phyloP scores from a whole-genome alignment of 2,329 filamentous ascomycete species.

The Fusarium sulawesiense region DNA sequence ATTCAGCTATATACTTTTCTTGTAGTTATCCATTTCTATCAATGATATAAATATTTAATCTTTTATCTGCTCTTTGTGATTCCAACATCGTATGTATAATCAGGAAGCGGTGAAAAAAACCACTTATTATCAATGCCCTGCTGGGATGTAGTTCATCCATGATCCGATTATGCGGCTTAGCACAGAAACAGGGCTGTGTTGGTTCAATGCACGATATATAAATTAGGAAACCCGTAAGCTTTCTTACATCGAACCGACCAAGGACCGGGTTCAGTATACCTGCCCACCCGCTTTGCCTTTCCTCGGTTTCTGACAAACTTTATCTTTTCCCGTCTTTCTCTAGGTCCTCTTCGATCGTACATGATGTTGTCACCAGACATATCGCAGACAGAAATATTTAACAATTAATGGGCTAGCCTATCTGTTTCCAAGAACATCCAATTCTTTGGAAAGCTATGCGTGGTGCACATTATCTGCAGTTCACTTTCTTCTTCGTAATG shows the following conservation, averaged over 20 bases:
- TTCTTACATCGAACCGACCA: neutral
- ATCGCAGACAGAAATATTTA: neutral
- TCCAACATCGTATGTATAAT: neutral
- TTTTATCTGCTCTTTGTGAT: neutral
- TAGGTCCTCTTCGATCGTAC: neutral
- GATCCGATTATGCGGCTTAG: neutral
- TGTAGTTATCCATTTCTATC: conserved; percentile 2
- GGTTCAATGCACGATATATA: neutral
- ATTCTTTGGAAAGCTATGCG: neutral
- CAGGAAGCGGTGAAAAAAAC: neutral
- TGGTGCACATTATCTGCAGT: neutral
- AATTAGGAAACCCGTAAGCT: neutral
- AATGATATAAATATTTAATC: neutral
- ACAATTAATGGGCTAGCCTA: neutral
- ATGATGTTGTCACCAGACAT: neutral
- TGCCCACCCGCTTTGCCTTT: neutral
- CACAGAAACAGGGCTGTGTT: neutral
- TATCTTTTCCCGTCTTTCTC: neutral
- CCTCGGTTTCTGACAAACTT: neutral
- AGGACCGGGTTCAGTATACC: neutral
- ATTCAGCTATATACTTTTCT: neutral
- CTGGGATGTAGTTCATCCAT: neutral
- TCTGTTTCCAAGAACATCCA: fast-evolving
- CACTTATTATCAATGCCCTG: neutral
- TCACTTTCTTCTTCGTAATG: neutral